Conservation (phyloP, 140 eudicot species). For the Bidens hawaiensis region DNA sequence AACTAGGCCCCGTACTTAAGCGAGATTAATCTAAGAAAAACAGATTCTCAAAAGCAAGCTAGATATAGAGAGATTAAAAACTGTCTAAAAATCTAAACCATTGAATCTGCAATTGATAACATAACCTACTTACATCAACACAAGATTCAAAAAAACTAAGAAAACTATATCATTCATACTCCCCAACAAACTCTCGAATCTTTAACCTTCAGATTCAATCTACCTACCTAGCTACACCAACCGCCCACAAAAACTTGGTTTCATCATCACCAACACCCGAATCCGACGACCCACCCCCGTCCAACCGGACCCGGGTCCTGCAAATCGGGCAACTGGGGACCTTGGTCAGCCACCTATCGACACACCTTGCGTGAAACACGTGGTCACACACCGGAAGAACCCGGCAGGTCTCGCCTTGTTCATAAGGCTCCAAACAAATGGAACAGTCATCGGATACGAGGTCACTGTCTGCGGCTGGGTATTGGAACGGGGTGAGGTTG, state of each 20-base stretch:
- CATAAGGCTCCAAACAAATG: conserved; percentile 44
- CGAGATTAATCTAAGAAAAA: too few species aligned
- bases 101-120: conserved; percentile 4
- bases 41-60: too few species aligned
- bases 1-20: too few species aligned
- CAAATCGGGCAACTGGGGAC: conserved; percentile 70
- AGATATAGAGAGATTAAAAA: background rate
- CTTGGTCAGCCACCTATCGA: conserved; percentile 55
- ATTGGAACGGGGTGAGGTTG: conserved; percentile 33
- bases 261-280: conserved; percentile 30
- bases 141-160: background rate
- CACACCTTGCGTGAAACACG: conserved; percentile 55
- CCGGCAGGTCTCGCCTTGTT: conserved; percentile 47
- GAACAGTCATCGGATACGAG: too few species aligned
- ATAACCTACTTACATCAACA: conserved; percentile 15
- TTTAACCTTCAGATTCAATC: too few species aligned
- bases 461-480: background rate
- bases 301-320: conserved; percentile 51
- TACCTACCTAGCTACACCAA: conserved; percentile 34
- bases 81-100: background rate
- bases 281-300: conserved; percentile 12
- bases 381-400: conserved; percentile 48
- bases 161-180: conserved; percentile 4
- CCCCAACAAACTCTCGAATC: too few species aligned
- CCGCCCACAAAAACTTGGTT: conserved; percentile 45